Conservation (phyloP, 495 filamentous ascomycete species). For the Daldinia loculata region DNA sequence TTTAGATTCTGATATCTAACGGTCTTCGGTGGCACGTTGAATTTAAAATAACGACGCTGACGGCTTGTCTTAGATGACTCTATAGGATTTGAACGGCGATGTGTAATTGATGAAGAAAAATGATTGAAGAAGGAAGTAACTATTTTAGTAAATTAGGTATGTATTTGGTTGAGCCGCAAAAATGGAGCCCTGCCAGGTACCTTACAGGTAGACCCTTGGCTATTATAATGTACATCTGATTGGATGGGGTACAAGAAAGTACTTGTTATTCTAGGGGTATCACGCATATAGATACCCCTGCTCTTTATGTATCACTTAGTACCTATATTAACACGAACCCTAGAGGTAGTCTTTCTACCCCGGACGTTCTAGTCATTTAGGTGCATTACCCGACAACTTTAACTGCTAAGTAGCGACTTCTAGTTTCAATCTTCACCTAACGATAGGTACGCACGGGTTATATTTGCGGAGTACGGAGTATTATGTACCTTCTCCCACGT, state of each 20-base stretch:
- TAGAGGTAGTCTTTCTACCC: slow-evolving; percentile 10
- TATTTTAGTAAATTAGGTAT: slow-evolving; percentile 3
- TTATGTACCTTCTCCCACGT: slow-evolving; percentile 28
- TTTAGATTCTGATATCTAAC: slow-evolving; percentile 25
- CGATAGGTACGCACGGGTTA: not conserved
- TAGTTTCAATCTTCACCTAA: not conserved
- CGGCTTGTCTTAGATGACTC: slow-evolving; percentile 31
- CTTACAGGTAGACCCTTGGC: not conserved
- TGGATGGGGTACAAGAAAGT: slow-evolving; percentile 15
- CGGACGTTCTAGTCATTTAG: slow-evolving; percentile 30
- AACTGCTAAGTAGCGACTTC: slow-evolving; percentile 13
- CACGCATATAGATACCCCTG: not conserved
- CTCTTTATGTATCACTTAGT: not conserved
- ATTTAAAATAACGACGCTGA: slow-evolving; percentile 15
- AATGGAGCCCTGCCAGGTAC: slow-evolving; percentile 11
- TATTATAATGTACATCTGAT: not conserved
- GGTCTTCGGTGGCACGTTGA: slow-evolving; percentile 27
- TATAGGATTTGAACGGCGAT: not conserved
- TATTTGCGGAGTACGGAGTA: slow-evolving; percentile 39
- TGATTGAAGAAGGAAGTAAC: not conserved
- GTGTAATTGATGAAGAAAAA: slow-evolving; percentile 20
- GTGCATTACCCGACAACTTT: slow-evolving; percentile 45
- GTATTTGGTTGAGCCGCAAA: slow-evolving; percentile 41
- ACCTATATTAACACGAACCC: slow-evolving; percentile 1
- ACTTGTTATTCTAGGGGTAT: slow-evolving; percentile 4